These are phyloP conservation scores for Diversispora epigaea DNA, from an alignment of 192 early-diverging fungal genomes.

Conservation along the genomic window DNA sequence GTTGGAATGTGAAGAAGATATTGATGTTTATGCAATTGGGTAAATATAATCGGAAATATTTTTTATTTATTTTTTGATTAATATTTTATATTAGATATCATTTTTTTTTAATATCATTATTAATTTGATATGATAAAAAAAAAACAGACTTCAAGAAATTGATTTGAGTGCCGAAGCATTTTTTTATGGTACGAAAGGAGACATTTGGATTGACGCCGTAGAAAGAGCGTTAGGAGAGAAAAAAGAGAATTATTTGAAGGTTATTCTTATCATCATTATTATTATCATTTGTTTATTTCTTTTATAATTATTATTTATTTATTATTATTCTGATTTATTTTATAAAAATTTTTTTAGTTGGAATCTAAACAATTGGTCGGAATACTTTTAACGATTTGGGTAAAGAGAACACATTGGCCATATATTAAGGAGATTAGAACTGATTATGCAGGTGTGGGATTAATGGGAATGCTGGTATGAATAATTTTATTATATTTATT, in stretches of 20 bases:
- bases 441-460: slow-evolving; percentile 76
- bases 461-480: slow-evolving; percentile 73
- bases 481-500: neutral
- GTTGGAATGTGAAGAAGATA: slow-evolving; percentile 52
- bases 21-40: slow-evolving; percentile 75
- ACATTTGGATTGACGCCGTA: slow-evolving; percentile 77
- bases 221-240: slow-evolving; percentile 59
- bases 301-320: neutral
- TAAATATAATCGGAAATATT: too few relatives aligned
- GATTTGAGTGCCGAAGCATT: slow-evolving; percentile 86
- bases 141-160: slow-evolving; percentile 84
- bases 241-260: slow-evolving; percentile 59
- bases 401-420: slow-evolving; percentile 47
- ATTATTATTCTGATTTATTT: neutral
- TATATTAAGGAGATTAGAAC: slow-evolving; percentile 65
- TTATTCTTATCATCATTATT: slow-evolving; percentile 22
- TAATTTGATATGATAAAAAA: slow-evolving; percentile 10
- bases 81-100: neutral
- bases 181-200: slow-evolving; percentile 78
- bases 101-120: neutral
- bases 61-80: slow-evolving; percentile 6
- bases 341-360: slow-evolving; percentile 38
- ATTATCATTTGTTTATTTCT: slow-evolving; percentile 17
- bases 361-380: slow-evolving; percentile 86
- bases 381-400: slow-evolving; percentile 83